Base-by-base conservation (phyloP, 2,329 filamentous ascomycete genomes). In the Neurospora sp. region DNA sequence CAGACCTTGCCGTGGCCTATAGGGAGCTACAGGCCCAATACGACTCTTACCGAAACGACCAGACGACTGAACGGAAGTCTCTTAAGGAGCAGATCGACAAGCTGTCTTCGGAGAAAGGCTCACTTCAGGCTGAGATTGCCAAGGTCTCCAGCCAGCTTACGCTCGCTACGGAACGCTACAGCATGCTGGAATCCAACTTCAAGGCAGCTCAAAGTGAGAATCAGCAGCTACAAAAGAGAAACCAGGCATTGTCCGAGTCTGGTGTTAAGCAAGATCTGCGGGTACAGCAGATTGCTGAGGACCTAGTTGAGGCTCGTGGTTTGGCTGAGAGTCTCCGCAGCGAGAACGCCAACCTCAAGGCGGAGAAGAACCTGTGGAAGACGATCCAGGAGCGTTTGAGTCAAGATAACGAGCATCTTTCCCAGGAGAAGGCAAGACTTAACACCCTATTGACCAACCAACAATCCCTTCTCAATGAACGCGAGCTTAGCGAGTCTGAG, bases 361-460 rank as follows among this genome's bases (percentile, higher is more conserved):
- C 95, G 0, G 95, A 98, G 80, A 97, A 97, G 81, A 91, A 93
- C 43, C 85, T 99, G 10, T 97, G 92, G 91, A 97, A 96, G 82
- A 92, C 91, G 69, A 97, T 97, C 40, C 94, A 98, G 78, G 90
- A 92, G 73, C 89, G 96, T 68, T 84, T 98, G 62, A 91, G 88
- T 72, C 92, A 96, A 75, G 94, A 98, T 77, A 97, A 96, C 73
- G 93, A 97, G 77, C 88, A 83, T 23, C 83, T 98, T 12, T 86
- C 91, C 57, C 92, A 96, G 71, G 96, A 99, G 78, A 92, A 93
- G 73, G 88, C 89, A 66, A 88, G 94, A 38, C 86, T 98, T 4
- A 97, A 95, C 80, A 90, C 89, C 70, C 85, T 97, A 39, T 88
- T 97, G 66, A 87, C 91, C 4, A 93, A 92, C 69, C 88, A 97